Conservation (phyloP, 306 rosid species). For the Chamaecrista fasciculata region DNA sequence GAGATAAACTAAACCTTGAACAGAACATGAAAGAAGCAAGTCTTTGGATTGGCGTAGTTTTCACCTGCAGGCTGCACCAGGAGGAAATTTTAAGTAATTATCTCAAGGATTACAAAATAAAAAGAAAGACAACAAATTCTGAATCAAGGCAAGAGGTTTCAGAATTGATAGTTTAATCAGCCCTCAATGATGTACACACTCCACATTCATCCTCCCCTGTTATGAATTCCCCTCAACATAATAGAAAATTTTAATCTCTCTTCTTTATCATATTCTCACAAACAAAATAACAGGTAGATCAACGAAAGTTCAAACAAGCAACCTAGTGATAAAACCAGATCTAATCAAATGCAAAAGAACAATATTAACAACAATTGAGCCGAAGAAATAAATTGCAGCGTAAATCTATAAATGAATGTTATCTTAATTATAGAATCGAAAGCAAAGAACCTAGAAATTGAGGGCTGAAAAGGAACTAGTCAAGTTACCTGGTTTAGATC, state of each 20-base stretch:
- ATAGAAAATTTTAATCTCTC: not conserved
- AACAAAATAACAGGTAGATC: not conserved
- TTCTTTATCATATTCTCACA: not conserved
- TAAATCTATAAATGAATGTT: not conserved
- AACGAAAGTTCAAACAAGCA: not conserved
- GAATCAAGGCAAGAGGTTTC: not conserved
- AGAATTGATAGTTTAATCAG: not conserved
- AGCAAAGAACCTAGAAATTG: not conserved
- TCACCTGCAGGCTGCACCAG: slow-evolving; percentile 71
- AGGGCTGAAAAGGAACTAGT: not conserved
- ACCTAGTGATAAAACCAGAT: slow-evolving; percentile 4
- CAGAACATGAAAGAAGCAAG: slow-evolving; percentile 92
- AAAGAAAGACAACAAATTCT: not conserved
- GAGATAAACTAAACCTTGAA: slow-evolving; percentile 64
- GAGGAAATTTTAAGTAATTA: not conserved
- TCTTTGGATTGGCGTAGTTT: slow-evolving; percentile 92
- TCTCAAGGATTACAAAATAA: not conserved
- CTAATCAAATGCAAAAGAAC: not conserved
- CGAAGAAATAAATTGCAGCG: not conserved
- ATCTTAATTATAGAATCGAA: not conserved
- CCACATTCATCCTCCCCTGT: not conserved
- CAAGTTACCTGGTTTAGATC: slow-evolving; percentile 37
- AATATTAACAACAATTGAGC: not conserved
- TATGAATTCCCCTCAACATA: not conserved
- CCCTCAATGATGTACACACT: not conserved